Conservation (phyloP, 805 yeast species). For the Isabelozyma gotoi region DNA sequence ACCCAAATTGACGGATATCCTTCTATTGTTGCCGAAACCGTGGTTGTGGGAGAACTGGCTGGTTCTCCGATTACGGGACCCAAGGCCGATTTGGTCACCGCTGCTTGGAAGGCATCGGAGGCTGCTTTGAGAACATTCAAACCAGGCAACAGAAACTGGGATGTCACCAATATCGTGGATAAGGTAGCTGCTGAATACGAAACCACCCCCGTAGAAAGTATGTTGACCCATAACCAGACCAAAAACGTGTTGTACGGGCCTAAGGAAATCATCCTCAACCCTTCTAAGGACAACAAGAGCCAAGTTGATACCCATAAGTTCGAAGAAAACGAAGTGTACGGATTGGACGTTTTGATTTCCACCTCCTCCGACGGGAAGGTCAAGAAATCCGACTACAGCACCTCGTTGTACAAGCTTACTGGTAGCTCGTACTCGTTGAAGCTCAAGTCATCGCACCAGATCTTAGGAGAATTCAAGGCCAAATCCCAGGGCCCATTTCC, state of each 20-base stretch:
- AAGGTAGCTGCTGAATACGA: conserved; percentile 60
- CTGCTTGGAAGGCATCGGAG: conserved; percentile 78
- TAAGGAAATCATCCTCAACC: conserved; percentile 75
- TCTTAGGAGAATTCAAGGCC: conserved; percentile 64
- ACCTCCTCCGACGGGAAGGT: conserved; percentile 68
- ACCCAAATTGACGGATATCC: conserved; percentile 79
- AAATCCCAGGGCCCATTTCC: conserved; percentile 66
- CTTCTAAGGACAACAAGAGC: conserved; percentile 61
- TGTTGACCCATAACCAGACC: conserved; percentile 72
- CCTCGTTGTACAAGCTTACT: conserved; percentile 71
- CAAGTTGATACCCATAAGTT: conserved; percentile 65
- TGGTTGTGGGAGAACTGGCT: conserved; percentile 54
- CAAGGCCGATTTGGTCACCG: conserved; percentile 65
- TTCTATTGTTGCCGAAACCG: conserved; percentile 65
- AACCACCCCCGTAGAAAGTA: conserved; percentile 67
- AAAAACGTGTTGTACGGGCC: conserved; percentile 69
- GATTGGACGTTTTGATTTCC: conserved; percentile 68
- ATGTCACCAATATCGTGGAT: conserved; percentile 66
- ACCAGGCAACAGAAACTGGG: conserved; percentile 72
- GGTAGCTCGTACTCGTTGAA: conserved; percentile 68
- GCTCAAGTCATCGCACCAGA: conserved; percentile 67
- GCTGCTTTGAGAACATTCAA: conserved; percentile 70
- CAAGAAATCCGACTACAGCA: conserved; percentile 54
- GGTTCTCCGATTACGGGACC: conserved; percentile 48
- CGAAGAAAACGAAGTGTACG: conserved; percentile 76